Conservation (phyloP, 2,329 filamentous ascomycete genomes). For the Westerdykella sp. region DNA sequence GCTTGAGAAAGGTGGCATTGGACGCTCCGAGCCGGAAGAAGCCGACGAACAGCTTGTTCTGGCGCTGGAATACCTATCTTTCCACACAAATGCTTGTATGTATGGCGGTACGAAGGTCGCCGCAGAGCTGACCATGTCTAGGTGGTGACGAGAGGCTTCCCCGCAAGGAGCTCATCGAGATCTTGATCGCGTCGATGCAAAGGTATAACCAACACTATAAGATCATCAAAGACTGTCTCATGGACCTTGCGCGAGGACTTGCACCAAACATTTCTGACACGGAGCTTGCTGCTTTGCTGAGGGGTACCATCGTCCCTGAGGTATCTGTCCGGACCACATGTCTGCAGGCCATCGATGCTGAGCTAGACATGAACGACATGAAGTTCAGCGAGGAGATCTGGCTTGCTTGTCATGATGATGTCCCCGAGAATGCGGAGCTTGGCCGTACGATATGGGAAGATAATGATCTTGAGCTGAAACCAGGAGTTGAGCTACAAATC, state of each 20-base stretch:
- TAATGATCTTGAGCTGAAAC: slow-evolving; percentile 66
- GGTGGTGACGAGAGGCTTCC: slow-evolving; percentile 66
- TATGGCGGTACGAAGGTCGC: slow-evolving; percentile 4
- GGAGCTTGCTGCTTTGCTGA: slow-evolving; percentile 71
- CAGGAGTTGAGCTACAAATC: slow-evolving; percentile 60
- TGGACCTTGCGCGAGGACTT: slow-evolving; percentile 77
- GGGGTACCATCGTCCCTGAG: slow-evolving; percentile 73
- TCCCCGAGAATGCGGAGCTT: slow-evolving; percentile 77
- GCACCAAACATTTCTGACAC: slow-evolving; percentile 68
- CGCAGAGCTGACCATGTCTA: slow-evolving; percentile 18
- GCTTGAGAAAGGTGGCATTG: slow-evolving; percentile 72
- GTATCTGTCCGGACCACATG: slow-evolving; percentile 74
- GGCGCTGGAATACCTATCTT: slow-evolving; percentile 79
- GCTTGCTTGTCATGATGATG: slow-evolving; percentile 87
- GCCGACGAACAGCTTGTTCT: slow-evolving; percentile 85
- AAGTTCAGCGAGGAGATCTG: slow-evolving; percentile 86
- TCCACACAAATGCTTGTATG: slow-evolving; percentile 73
- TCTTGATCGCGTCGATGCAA: slow-evolving; percentile 77
- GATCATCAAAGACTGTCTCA: slow-evolving; percentile 83
- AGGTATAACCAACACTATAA: slow-evolving; percentile 91
- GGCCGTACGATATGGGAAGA: slow-evolving; percentile 93
- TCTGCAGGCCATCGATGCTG: slow-evolving; percentile 81
- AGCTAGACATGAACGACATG: slow-evolving; percentile 85
- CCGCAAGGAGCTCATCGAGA: slow-evolving; percentile 63
- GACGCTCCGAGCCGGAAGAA: slow-evolving; percentile 61